These are phyloP conservation scores for Olyra latifolia DNA, from an alignment of 176 grass and related monocot genomes.

Conservation along the genomic window DNA sequence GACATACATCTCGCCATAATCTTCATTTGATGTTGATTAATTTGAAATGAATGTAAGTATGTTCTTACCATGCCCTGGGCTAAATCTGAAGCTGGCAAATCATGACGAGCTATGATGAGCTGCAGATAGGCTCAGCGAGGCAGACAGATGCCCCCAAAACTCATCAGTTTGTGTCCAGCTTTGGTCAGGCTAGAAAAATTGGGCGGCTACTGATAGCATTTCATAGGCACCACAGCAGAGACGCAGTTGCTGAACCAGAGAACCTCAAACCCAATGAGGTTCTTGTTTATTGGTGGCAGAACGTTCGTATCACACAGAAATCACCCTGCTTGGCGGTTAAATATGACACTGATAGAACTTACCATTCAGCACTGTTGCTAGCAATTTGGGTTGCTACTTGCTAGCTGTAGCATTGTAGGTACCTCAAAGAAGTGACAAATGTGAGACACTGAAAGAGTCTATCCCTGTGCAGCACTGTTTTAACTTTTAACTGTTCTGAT, in stretches of 20 bases:
- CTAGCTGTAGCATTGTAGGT: conserved; percentile 6
- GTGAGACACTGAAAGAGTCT: conserved; percentile 19
- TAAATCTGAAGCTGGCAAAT: conserved; percentile 5
- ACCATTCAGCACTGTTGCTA: neutral
- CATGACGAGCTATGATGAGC: conserved; percentile 21
- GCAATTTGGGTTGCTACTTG: conserved; percentile 21
- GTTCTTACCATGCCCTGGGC: neutral
- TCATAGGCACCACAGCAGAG: conserved; percentile 9
- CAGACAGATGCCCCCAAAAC: conserved; percentile 33
- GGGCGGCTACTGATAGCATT: conserved; percentile 23
- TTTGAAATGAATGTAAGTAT: conserved; percentile 18
- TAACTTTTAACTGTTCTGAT: conserved; percentile 30
- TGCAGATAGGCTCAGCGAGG: conserved; percentile 29
- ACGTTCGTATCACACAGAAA: conserved; percentile 28
- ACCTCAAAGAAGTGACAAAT: conserved; percentile 38
- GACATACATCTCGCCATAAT: neutral
- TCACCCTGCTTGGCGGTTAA: neutral
- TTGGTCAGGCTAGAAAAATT: conserved; percentile 25
- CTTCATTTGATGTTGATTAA: neutral
- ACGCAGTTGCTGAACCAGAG: neutral
- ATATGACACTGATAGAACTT: neutral
- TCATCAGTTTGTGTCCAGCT: conserved; percentile 34
- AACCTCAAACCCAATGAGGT: neutral
- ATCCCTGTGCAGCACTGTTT: conserved; percentile 24
- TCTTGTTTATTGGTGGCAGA: neutral